Percentiles rank a stretch among this genome's conserved stretches.
Conservation (phyloP, 2,329 filamentous ascomycete species). For the Hypoxylon sp. region DNA sequence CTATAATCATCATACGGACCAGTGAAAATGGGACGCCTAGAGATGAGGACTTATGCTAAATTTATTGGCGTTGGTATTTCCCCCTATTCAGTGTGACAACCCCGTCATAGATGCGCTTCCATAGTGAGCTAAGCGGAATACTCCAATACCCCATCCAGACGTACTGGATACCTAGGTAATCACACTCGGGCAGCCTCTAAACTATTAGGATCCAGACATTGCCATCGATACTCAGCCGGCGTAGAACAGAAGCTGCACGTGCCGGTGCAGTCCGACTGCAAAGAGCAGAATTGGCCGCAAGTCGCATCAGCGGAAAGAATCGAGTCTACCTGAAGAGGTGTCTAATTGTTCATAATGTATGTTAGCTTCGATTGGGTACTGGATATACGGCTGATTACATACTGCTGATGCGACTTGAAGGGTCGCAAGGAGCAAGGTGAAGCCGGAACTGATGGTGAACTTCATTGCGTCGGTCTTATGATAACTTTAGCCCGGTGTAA, state of each 20-base stretch:
- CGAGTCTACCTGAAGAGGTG: constrained; percentile 9
- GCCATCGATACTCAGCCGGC: constrained; percentile 31
- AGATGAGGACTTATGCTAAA: neutral
- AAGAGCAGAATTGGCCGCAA: constrained; percentile 17
- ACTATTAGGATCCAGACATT: constrained; percentile 14
- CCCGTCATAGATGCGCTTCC: neutral
- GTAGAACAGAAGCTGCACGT: constrained; percentile 34
- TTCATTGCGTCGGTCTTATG: constrained; percentile 8
- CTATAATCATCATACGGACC: neutral
- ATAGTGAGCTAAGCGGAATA: neutral
- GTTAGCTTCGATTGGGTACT: neutral
- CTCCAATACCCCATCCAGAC: neutral
- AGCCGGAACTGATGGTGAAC: constrained; percentile 4
- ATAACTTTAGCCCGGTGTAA: neutral
- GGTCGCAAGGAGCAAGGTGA: neutral
- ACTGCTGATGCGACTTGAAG: constrained; percentile 13
- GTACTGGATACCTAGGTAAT: neutral
- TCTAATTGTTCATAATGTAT: constrained; percentile 1
- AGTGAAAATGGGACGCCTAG: neutral
- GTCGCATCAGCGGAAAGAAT: constrained; percentile 1
- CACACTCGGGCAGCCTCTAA: neutral
- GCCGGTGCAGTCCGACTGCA: constrained; percentile 23
- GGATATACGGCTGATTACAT: neutral
- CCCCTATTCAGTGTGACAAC: neutral
- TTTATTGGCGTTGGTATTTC: neutral